A percentile compares a stretch with the other conserved stretches of the same genome.
phyloP scores from a whole-genome alignment of 495 filamentous ascomycete species.

The Penicillium cataractarum region DNA sequence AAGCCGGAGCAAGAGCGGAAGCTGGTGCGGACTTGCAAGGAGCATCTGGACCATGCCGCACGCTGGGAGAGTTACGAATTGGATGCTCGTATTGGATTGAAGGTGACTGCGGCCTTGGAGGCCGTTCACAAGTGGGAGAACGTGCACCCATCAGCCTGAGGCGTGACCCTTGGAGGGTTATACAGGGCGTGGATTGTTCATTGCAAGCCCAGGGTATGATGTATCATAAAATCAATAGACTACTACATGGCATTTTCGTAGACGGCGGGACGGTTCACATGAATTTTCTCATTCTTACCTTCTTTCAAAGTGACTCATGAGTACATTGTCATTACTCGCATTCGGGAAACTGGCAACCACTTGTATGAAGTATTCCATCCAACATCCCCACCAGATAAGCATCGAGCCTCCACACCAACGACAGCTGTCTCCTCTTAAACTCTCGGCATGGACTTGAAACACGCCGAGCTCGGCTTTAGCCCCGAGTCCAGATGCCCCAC shows the following conservation, averaged over 20 bases:
- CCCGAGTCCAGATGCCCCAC: neutral
- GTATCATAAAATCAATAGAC: constrained; percentile 18
- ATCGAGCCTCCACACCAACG: neutral
- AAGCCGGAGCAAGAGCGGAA: constrained; percentile 43
- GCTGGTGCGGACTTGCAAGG: constrained; percentile 66
- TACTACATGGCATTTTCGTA: constrained; percentile 6
- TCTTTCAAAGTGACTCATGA: neutral
- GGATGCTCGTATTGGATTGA: constrained; percentile 83
- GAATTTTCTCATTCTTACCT: neutral
- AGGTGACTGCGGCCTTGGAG: constrained; percentile 78
- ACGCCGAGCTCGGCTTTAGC: constrained; percentile 3
- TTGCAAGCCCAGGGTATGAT: constrained; percentile 1
- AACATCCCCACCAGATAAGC: neutral
- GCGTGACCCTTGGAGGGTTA: neutral
- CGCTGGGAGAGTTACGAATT: constrained; percentile 86
- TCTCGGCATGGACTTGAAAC: neutral
- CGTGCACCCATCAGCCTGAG: constrained; percentile 29
- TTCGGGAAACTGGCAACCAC: neutral
- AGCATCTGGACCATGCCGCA: constrained; percentile 75
- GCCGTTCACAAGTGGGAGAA: constrained; percentile 71
- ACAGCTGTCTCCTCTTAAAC: too few relatives aligned
- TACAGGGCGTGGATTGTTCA: constrained; percentile 6
- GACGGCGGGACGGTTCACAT: neutral
- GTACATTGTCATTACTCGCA: too few relatives aligned
- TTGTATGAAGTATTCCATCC: neutral